Evolutionary conservation across 148 eudicot species (phyloP), one percentile per base, ranked within the genome.

Genomic region (Rhododendron ovatum): DNA sequence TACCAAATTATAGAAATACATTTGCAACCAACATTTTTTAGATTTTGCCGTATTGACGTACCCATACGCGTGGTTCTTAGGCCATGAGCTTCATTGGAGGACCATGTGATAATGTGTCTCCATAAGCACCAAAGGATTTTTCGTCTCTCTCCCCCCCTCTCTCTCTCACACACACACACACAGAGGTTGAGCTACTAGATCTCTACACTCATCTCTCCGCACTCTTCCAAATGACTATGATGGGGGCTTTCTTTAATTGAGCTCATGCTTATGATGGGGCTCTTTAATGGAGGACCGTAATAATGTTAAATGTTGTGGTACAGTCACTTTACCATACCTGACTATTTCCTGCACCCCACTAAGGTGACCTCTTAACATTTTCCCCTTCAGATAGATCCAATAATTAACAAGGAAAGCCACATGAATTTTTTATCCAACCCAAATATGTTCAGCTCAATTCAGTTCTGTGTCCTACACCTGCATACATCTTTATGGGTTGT

Each of bases 271-370:
- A 86, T 90, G 83, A 88, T 90, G 86, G 87, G 87, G 85, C 50
- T 76, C 89, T 41, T 41, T 41, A 41, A 41, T 41, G 45, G 45
- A 41, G 45, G 24, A 18, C 24, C 63, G 18, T 57, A 57, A 86
- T 74, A 90, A 81, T 45, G 55, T 4, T 12, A 13, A 63, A 69
- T 69, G 83, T 85, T 76, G 88, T 84, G 89, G 83, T 81, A 89
- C 79, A 87, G 85, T 89, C 90, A 89, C 47, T 81, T 87, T 78
- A 79, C 84, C 88, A 37, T 84, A 63, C 53, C 41, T 89, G 79
- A 45, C 80, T 86, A 83, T 82, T 82, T 43, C 53, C 53, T 91
- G 92, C 87, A 89, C 87, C 91, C 92, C 91, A 91, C 91, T 89
- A 39, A 86, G 85, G 86, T 80, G 78, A 84, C 92, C 89, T 87